Base-by-base conservation (phyloP, 2,329 filamentous ascomycete species). In the Fusarium sp. region DNA sequence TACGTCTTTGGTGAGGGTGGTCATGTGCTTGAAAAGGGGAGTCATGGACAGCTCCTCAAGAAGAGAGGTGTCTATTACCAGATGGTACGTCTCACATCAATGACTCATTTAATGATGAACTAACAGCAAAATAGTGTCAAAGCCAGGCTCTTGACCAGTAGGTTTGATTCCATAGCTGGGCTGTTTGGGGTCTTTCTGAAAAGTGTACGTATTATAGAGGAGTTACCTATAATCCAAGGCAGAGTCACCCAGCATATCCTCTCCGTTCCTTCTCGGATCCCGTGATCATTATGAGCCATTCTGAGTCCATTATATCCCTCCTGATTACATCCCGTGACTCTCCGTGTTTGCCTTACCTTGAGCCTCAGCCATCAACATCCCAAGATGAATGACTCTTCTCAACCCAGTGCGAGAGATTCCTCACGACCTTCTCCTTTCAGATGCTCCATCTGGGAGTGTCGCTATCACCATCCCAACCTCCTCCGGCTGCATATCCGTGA, bases 1-100 rank as follows among this genome's bases (percentile, higher is more conserved):
- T 94, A 94, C 75, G 93, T 96, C 0, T 89, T 97, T 57, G 92
- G 93, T 13, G 88, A 91, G 9, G 16, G 47, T 69, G 82, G 92
- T 25, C 88, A 85, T 74, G 83, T 90, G 50, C 78, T 90, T 16
- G 89, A 90, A 80, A 82, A 86, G 78, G 88, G 88, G 11, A 89
- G 78, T 20, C 88, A 91, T 69, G 68, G 67, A 3, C 88, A 90
- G 75, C 75, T 91, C 66, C 69, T 90, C 69, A 85, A 81, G 80
- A 84, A 84, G 81, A 86, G 80, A 75, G 88, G 88, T 1, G 84
- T 88, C 8, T 90, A 90, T 70, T 90, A 87, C 85, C 84, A 88
- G 65, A 90, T 90, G 88, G 88, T 89, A 74, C 79, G 87, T 84
- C 20, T 10, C 8, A 58, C 50, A n/a, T 11, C 25, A 1, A 33